A percentile compares a stretch with the other conserved stretches of the same genome.
phyloP scores from a whole-genome alignment of 2,329 filamentous ascomycete species.

The Colletotrichum tofieldiae region DNA sequence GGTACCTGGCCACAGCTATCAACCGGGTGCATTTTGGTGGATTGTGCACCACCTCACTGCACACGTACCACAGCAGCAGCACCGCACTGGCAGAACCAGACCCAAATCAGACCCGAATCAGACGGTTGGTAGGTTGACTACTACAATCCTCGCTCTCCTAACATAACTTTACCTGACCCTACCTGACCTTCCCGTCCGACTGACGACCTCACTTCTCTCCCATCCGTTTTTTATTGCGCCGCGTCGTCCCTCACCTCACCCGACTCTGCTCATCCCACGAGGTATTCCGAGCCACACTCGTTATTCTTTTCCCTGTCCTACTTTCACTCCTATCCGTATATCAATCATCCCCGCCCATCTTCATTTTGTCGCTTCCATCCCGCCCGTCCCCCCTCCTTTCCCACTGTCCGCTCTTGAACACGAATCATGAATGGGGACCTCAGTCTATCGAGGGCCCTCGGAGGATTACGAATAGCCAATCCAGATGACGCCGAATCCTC shows the following conservation, averaged over 20 bases:
- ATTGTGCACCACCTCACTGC: background rate
- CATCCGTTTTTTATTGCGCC: slow-evolving; percentile 30
- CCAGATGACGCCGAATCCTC: slow-evolving; percentile 72
- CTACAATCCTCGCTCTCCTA: slow-evolving; percentile 2
- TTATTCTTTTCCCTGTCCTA: slow-evolving; percentile 6
- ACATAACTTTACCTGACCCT: background rate
- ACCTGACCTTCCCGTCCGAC: slow-evolving; percentile 15
- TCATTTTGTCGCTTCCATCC: slow-evolving; percentile 23
- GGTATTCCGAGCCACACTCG: slow-evolving; percentile 16
- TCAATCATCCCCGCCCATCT: slow-evolving; percentile 15
- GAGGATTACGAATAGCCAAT: slow-evolving; percentile 96
- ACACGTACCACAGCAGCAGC: background rate
- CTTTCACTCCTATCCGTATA: background rate
- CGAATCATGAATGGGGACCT: slow-evolving; percentile 89
- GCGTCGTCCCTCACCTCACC: slow-evolving; percentile 27
- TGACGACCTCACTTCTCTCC: slow-evolving; percentile 22
- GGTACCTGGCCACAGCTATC: slow-evolving; percentile 2
- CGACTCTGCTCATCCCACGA: slow-evolving; percentile 14
- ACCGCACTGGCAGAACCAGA: slow-evolving; percentile 15
- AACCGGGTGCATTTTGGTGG: background rate
- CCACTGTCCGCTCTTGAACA: slow-evolving; percentile 38
- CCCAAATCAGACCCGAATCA: slow-evolving; percentile 7
- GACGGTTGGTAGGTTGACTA: slow-evolving; percentile 14
- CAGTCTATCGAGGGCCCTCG: slow-evolving; percentile 92
- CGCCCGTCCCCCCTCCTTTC: slow-evolving; percentile 1